Conservation (phyloP, 495 filamentous ascomycete species). For the Barbatosphaeria neglecta region DNA sequence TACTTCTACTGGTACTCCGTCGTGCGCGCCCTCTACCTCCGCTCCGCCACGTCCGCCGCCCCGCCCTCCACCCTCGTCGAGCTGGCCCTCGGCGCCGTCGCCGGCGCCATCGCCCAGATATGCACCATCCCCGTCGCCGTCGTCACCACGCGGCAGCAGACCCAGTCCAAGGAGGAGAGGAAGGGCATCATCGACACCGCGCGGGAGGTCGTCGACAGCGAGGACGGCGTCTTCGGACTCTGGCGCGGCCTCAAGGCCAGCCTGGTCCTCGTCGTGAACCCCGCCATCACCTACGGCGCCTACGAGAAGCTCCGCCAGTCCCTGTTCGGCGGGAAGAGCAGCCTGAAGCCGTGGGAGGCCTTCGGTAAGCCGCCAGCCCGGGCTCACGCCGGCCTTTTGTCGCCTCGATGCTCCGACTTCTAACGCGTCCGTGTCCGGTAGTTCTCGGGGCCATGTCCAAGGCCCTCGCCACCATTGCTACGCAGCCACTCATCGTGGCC, state of each 20-base stretch:
- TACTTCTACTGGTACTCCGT: constrained; percentile 99
- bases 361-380: too few relatives aligned
- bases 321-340: constrained; percentile 66
- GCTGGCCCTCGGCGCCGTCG: constrained; percentile 73
- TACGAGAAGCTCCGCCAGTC: constrained; percentile 81
- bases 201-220: constrained; percentile 74
- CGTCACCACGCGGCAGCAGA: constrained; percentile 91
- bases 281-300: constrained; percentile 94
- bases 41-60: constrained; percentile 45
- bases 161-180: constrained; percentile 66
- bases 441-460: constrained; percentile 92
- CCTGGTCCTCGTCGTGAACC: constrained; percentile 91
- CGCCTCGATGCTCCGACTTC: too few relatives aligned
- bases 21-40: constrained; percentile 72
- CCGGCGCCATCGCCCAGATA: constrained; percentile 84
- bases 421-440: constrained; percentile 15
- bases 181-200: constrained; percentile 86
- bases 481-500: constrained; percentile 93
- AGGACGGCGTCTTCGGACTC: constrained; percentile 80
- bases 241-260: constrained; percentile 96
- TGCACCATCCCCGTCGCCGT: constrained; percentile 96
- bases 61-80: constrained; percentile 76
- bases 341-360: constrained; percentile 74
- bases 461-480: constrained; percentile 78
- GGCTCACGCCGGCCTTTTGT: too few relatives aligned